phyloP scores from a whole-genome alignment of 2,329 filamentous ascomycete species.

The Pseudogymnoascus sp. region DNA sequence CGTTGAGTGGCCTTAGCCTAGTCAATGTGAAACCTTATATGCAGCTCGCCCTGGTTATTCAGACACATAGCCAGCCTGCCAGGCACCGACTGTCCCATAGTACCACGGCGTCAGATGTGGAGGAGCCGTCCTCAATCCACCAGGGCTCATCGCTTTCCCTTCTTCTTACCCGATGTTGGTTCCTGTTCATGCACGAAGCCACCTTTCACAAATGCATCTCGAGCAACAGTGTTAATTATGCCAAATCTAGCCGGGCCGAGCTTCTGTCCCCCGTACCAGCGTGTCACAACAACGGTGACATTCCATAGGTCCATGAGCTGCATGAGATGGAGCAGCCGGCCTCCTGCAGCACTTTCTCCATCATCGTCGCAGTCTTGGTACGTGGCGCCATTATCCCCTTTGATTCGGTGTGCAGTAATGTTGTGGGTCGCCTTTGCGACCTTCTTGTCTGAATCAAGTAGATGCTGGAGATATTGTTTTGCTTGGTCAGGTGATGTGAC shows the following conservation, averaged over 20 bases:
- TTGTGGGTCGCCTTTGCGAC: constrained; percentile 87
- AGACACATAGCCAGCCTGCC: background rate
- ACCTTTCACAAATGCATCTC: constrained; percentile 75
- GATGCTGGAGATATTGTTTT: constrained; percentile 60
- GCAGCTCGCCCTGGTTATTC: background rate
- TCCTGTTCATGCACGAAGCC: constrained; percentile 55
- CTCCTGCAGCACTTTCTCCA: constrained; percentile 86
- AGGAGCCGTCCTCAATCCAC: background rate
- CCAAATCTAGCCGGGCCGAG: constrained; percentile 85
- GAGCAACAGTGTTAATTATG: constrained; percentile 78
- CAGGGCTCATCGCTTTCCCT: constrained; percentile 21
- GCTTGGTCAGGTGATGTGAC: constrained; percentile 68
- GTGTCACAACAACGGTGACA: constrained; percentile 82
- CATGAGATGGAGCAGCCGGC: constrained; percentile 79
- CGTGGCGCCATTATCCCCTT: constrained; percentile 42
- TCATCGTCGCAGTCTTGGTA: constrained; percentile 95
- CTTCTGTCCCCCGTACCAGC: constrained; percentile 92
- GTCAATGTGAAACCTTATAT: background rate
- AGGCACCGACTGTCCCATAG: background rate
- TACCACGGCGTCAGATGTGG: background rate
- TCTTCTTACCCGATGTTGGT: constrained; percentile 37
- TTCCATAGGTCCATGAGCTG: constrained; percentile 94
- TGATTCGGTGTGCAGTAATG: constrained; percentile 89
- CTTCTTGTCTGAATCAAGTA: constrained; percentile 76
- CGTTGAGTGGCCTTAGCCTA: background rate